A percentile compares a stretch with the other conserved stretches of the same genome.
Conservation (phyloP, 306 rosid species). For the Cucurbita moschata region DNA sequence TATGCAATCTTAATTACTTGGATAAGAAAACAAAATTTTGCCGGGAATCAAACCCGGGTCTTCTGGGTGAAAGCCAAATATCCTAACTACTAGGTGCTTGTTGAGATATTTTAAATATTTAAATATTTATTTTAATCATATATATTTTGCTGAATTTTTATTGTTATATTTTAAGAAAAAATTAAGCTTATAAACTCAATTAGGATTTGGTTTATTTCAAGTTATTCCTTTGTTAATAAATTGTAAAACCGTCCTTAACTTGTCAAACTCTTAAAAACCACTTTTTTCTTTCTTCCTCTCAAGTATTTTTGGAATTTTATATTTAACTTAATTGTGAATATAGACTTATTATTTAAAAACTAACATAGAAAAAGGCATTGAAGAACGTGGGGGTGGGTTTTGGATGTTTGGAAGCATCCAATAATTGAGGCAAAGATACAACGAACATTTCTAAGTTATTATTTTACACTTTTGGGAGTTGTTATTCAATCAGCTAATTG, state of each 20-base stretch:
- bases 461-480: neutral
- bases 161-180: no score
- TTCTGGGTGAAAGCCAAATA: slow-evolving; percentile 96
- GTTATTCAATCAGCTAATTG: neutral
- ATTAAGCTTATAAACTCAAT: no score
- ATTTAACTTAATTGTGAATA: neutral
- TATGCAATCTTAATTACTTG: no score
- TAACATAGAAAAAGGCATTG: neutral
- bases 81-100: slow-evolving; percentile 78
- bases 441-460: neutral
- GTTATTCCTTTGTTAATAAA: no score
- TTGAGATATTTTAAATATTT: neutral
- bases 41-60: slow-evolving; percentile 99
- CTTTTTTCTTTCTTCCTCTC: neutral
- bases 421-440: neutral
- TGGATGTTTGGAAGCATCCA: neutral
- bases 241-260: no score
- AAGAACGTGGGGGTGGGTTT: neutral
- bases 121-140: no score
- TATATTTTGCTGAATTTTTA: no score
- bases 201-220: no score
- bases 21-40: slow-evolving; percentile 16
- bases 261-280: no score
- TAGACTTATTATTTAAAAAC: no score
- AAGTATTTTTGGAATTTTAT: neutral